Base-by-base conservation (phyloP, 805 yeast species). In the Candida ponderosae region DNA sequence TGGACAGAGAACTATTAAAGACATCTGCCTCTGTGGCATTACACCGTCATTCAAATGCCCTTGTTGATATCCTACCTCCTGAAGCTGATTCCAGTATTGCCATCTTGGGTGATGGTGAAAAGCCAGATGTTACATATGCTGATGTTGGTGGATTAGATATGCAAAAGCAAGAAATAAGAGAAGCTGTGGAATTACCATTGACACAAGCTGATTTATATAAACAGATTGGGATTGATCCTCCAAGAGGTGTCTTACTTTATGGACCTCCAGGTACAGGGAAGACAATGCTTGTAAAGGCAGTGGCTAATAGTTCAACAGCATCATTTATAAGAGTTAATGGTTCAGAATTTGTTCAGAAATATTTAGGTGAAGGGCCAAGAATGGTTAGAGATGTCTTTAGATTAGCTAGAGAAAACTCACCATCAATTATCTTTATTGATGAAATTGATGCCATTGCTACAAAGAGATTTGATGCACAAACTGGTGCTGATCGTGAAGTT, bases 251-350 rank as follows among this genome's bases (percentile, higher is more conserved):
- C 23, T 65, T 93, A 49, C 69, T 93, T 43, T 93, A 93, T 63
- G 99, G 99, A n/a, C 97, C 98, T 10, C 99, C 99, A 34, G 99
- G 99, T 59, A 93, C 98, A 1, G 99, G 99, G 54, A 93, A 93
- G 62, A 93, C 99, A 18, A 89, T 93, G 97, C 74, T 93, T 57
- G 99, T 93, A 34, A 93, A 93, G 63, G 98, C 99, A 0, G 99
- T 93, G 33, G 99, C 99, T 11, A 90, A 93, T 63, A 79, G 90
- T 40, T 82, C 97, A 4, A 85, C 95, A 1, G 98, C 98, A 3
- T 74, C 96, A 5, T 93, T 93, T 54, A 93, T 93, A 50, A 84
- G 97, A 60, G 96, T 93, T 23, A 93, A 87, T 51, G 98, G 98
- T 44, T 90, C 97, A 2, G 99, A 93, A 61, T 93, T 93, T 55